A percentile compares a stretch with the other conserved stretches of the same genome.
Evolutionary conservation across 805 yeast species (phyloP).

Genomic region (Suhomyces faveliae): DNA sequence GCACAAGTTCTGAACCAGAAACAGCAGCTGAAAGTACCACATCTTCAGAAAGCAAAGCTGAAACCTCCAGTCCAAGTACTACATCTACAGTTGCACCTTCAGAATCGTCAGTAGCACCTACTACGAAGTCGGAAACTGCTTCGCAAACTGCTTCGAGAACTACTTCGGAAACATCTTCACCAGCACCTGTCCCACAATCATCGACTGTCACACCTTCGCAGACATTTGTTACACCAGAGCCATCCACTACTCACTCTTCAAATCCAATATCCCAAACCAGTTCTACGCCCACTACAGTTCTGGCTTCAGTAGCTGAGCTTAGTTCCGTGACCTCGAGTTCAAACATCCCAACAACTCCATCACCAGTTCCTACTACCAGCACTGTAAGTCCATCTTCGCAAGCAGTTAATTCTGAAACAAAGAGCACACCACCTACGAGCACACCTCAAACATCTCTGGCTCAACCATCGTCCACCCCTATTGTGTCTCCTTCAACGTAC

Average conservation of each 20-base stretch:
- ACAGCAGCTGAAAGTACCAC: neutral
- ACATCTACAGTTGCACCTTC: constrained; percentile 1
- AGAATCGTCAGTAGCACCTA: constrained; percentile 3
- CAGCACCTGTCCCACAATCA: neutral
- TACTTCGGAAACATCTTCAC: too few relatives aligned
- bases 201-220: neutral
- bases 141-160: too few relatives aligned
- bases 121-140: constrained; percentile 2
- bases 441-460: neutral
- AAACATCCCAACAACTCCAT: neutral
- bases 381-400: neutral
- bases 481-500: neutral
- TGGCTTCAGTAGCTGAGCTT: neutral
- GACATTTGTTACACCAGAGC: neutral
- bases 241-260: neutral
- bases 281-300: neutral
- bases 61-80: neutral
- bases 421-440: neutral
- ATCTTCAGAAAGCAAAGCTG: neutral
- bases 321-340: neutral
- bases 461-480: neutral
- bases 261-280: neutral
- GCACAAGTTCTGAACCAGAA: neutral
- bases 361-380: neutral
- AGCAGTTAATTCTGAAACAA: too few relatives aligned